These are phyloP conservation scores for Sporothrix euskadiensis DNA, from an alignment of 2,329 filamentous ascomycete species.

Conservation along the genomic window DNA sequence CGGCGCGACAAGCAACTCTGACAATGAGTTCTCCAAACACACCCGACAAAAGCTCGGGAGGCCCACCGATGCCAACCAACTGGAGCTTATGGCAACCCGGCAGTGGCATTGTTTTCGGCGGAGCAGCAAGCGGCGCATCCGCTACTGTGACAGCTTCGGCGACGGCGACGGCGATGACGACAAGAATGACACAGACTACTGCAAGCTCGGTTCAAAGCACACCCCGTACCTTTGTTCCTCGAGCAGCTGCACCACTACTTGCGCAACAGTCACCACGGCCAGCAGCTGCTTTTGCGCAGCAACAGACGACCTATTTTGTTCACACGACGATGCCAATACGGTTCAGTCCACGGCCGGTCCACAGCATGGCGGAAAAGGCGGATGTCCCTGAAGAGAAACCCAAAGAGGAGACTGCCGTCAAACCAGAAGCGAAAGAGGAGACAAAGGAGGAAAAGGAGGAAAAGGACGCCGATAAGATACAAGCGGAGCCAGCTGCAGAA, in stretches of 20 bases:
- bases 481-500: constrained; percentile 22
- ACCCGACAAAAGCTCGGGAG: not conserved
- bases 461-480: not conserved
- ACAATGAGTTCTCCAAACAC: not conserved
- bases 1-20: not conserved
- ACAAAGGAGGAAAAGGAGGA: not conserved
- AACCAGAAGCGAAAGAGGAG: not conserved
- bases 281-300: constrained; percentile 1
- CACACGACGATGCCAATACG: constrained; percentile 1
- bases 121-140: not conserved
- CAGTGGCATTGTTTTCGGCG: constrained; percentile 44
- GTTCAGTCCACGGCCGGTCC: not conserved
- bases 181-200: not conserved
- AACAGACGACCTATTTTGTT: not conserved
- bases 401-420: not conserved
- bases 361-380: not conserved
- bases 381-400: not conserved
- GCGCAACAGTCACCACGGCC: not conserved
- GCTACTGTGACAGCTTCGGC: constrained; percentile 22
- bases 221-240: not conserved
- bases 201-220: not conserved
- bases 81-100: constrained; percentile 42
- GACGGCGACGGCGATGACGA: not conserved
- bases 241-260: not conserved
- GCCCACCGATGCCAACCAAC: constrained; percentile 20